Base-by-base conservation (phyloP, 371 early-diverging fungal species). In the Apophysomyces trapeziformis region DNA sequence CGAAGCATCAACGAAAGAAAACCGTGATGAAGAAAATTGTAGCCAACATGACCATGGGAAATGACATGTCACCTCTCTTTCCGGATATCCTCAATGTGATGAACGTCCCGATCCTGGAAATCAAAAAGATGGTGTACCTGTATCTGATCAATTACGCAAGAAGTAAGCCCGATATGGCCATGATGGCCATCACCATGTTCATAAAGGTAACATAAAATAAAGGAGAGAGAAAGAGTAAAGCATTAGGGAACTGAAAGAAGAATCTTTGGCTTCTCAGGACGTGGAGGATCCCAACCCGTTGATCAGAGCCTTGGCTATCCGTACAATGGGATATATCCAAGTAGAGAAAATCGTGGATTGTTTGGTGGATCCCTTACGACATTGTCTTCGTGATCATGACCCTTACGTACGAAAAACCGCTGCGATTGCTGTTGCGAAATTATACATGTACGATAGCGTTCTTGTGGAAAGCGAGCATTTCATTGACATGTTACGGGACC, bases 1-100 rank as follows among this genome's bases (percentile, higher is more conserved):
- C 87, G 62, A 96, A 96, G 74, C 83, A 92, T 73, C 85, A 87
- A 39, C 93, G 91, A 65, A 96, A 96, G 72, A 92, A 92, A 82
- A 86, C 89, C 21, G 95, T 92, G 45, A 86, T 99, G 83, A 97
- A 96, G 82, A 95, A 95, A 82, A 94, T 98, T 67, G 94, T 97
- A 13, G 97, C 96, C 68, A 96, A 97, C 72, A 97, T 99, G 97
- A 97, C 99, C 9, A 95, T 98, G 93, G 99, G 99, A 38, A 96
- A 96, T 74, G 98, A 99, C 78, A 96, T 98, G 93, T 93, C 95
- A 5, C 87, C 94, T 12, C 85, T 99, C 50, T 96, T 93, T 64
- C 82, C 79, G 18, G 87, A 87, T 68, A 85, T 87, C 36, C 67
- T 87, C 0, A 80, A 78, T 46, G 84, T 84, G 39, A 85, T 87